Evolutionary conservation across 2,329 filamentous ascomycete species (phyloP), one percentile per base, ranked within the genome.

Genomic region (Aspergillus ruber): DNA sequence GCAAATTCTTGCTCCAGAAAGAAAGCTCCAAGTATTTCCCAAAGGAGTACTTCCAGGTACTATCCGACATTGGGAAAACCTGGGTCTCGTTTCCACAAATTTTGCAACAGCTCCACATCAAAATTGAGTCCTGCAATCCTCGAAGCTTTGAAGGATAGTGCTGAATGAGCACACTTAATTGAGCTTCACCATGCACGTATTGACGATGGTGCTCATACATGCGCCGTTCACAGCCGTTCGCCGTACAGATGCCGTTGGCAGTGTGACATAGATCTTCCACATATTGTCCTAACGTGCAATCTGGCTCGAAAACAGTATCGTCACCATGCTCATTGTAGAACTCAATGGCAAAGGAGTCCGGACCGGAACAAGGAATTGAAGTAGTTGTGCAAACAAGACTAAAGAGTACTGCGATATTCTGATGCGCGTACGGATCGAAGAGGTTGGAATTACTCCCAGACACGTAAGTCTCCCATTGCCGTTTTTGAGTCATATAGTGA

Each of bases 101-200:
- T 59, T 95, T 93, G 73, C 93, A 98, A 58, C 86, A 89, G 56
- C 89, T 97, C 94, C 94, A 98, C 89, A 98, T 96, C 48, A 90
- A 80, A 47, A 98, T 95, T 2, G 84, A 86, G 54, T 88, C 82
- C 64, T 81, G 78, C 68, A 84, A 70, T 1, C 82, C 78, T 50
- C 80, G 78, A 51, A 86, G 72, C 55, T 85, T 82, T 32, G 81
- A 78, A 40, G 84, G 76, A 53, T 83, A 84, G 27, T 83, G 84
- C 62, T 95, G 88, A 13, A 96, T 84, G 56, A 95, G 88, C 8
- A 97, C 83, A 6, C 90, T 95, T 57, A 98, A 84, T 52, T 95
- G 88, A 8, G 90, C 91, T 64, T 95, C 87, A 23, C 93, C 94
- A 59, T 98, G 93, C 1, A 98, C 94, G 61, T 98, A 98, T 38